Conservation (phyloP, 768 basidiomycete species). For the Suillus subluteus region DNA sequence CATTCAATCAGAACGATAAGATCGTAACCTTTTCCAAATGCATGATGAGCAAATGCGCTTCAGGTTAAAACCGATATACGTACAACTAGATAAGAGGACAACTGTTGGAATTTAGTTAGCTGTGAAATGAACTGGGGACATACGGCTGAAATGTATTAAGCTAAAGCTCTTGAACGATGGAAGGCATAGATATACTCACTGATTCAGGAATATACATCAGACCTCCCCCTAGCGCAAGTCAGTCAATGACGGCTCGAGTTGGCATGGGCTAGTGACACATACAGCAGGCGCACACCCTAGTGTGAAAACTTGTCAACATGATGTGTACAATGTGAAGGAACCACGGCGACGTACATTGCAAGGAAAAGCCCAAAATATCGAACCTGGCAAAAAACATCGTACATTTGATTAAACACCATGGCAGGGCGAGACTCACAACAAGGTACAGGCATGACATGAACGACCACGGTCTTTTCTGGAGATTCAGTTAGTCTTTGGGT, state of each 20-base stretch:
- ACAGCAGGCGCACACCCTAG: conserved; percentile 4
- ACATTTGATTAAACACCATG: neutral
- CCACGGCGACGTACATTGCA: neutral
- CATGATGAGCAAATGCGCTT: neutral
- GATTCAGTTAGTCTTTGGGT: neutral
- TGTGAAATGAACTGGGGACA: neutral
- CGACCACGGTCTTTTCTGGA: neutral
- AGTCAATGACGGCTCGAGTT: neutral
- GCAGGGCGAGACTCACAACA: neutral
- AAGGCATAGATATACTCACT: neutral
- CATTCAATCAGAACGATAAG: conserved; percentile 5
- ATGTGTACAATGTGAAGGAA: neutral
- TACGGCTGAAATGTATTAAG: neutral
- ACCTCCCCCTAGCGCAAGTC: conserved; percentile 6
- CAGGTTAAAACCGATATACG: neutral
- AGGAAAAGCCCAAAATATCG: conserved; percentile 7
- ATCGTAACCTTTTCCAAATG: neutral
- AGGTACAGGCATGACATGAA: conserved; percentile 7
- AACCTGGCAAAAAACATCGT: neutral
- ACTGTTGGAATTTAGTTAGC: too few species aligned
- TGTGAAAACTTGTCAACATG: neutral
- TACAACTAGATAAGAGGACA: neutral
- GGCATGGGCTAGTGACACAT: neutral
- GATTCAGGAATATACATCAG: conserved; percentile 6
- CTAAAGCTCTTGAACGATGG: neutral